These are phyloP conservation scores for Quercus robur DNA, from an alignment of 306 rosid species.

Conservation along the genomic window DNA sequence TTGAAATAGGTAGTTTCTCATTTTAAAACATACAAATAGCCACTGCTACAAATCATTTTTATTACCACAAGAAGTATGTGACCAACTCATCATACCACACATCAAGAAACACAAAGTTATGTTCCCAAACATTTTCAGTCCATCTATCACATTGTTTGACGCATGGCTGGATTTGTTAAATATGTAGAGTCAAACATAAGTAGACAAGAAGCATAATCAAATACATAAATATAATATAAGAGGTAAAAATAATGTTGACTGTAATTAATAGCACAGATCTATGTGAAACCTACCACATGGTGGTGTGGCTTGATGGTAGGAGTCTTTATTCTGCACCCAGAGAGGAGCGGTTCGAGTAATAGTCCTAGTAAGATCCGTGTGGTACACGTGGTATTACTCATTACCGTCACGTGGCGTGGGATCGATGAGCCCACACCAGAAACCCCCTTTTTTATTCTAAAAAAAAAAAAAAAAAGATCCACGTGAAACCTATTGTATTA, in stretches of 20 bases:
- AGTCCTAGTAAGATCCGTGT: fast-evolving
- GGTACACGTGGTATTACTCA: no score
- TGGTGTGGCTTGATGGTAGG: no score
- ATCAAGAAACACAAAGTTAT: slow-evolving; percentile 7
- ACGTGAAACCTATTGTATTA: no score
- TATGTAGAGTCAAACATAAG: slow-evolving; percentile 28
- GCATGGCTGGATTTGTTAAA: slow-evolving; percentile 61
- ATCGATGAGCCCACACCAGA: no score
- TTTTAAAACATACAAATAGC: neutral
- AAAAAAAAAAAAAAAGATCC: no score
- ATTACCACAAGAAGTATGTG: neutral
- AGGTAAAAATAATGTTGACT: neutral
- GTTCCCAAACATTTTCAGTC: slow-evolving; percentile 72
- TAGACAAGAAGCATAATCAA: slow-evolving; percentile 10
- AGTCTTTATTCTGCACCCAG: no score
- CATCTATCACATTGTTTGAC: slow-evolving; percentile 87
- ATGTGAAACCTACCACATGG: neutral
- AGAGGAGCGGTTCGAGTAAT: no score
- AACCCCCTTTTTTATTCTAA: neutral
- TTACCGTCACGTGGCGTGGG: no score
- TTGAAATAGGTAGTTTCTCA: neutral
- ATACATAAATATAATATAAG: slow-evolving; percentile 11
- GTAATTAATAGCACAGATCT: neutral
- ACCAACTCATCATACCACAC: neutral
- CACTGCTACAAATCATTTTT: neutral